A percentile compares a stretch with the other conserved stretches of the same genome.
phyloP scores from a whole-genome alignment of 2,329 filamentous ascomycete genomes.

The Epichloe uncinata region DNA sequence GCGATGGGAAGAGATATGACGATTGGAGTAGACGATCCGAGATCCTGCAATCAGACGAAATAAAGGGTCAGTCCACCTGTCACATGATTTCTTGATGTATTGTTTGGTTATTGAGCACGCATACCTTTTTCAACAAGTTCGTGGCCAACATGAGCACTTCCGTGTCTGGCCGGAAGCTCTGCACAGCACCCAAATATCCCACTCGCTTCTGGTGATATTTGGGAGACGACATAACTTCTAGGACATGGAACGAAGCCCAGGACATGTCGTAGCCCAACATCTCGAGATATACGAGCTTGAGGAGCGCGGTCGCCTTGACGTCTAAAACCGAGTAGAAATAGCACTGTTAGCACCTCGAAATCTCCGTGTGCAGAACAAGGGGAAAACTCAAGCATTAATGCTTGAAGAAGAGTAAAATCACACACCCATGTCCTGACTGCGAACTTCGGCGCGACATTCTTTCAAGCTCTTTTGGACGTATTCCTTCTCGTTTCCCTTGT shows the following conservation, averaged over 20 bases:
- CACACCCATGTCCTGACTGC: conserved; percentile 81
- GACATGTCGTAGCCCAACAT: conserved; percentile 99
- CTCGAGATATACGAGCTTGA: conserved; percentile 95
- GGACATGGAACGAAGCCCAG: conserved; percentile 95
- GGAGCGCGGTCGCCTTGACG: conserved; percentile 85
- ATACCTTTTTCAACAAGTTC: conserved; percentile 85
- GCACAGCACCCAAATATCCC: conserved; percentile 86
- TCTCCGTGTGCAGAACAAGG: background rate
- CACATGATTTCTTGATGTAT: background rate
- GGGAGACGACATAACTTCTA: conserved; percentile 95
- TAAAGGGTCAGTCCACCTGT: background rate
- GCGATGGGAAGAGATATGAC: conserved; percentile 76
- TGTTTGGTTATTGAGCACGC: background rate
- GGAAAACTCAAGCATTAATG: background rate
- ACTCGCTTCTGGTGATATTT: conserved; percentile 94
- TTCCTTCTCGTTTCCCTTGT: conserved; percentile 88
- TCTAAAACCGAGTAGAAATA: conserved; percentile 34
- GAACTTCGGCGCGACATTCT: conserved; percentile 90
- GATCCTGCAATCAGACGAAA: conserved; percentile 33
- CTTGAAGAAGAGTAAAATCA: conserved; percentile 7
- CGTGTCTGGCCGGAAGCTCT: conserved; percentile 90
- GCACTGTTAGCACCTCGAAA: background rate
- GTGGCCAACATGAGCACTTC: conserved; percentile 97
- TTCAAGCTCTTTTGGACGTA: conserved; percentile 89
- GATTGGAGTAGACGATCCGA: conserved; percentile 57